phyloP scores from a whole-genome alignment of 1,284 basidiomycete genomes.

The Sporisorium graminicola region DNA sequence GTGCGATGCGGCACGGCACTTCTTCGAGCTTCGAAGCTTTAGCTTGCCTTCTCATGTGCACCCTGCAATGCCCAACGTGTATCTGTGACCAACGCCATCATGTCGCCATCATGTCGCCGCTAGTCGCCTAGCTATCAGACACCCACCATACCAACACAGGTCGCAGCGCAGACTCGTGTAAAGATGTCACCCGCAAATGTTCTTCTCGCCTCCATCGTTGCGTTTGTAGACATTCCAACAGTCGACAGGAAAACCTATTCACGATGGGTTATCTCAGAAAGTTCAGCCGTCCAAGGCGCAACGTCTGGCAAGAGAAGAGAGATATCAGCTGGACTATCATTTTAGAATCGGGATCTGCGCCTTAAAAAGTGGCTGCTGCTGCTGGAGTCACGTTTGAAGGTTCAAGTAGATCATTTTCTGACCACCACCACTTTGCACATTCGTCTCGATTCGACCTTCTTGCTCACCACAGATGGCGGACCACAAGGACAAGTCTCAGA shows the following conservation, averaged over 20 bases:
- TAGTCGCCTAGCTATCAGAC: no score
- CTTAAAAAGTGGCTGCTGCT: background rate
- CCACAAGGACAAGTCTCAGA: conserved; percentile 64
- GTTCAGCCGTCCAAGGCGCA: background rate
- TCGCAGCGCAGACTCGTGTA: no score
- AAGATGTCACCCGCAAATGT: no score
- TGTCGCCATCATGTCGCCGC: no score
- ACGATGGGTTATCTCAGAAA: background rate
- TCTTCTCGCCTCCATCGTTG: no score
- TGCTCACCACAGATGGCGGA: conserved; percentile 55
- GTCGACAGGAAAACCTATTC: background rate
- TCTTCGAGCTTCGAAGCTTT: background rate
- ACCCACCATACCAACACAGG: no score
- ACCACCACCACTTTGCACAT: conserved; percentile 7
- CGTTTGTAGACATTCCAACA: no score
- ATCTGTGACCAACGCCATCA: background rate
- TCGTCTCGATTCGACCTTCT: background rate
- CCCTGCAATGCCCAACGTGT: no score
- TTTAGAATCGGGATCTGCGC: background rate
- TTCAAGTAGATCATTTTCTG: conserved; percentile 4
- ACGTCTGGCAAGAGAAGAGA: background rate
- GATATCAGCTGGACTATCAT: background rate
- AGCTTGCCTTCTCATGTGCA: background rate
- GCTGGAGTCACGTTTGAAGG: background rate
- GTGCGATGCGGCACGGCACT: no score